These are phyloP conservation scores for Hsuehochloa calcarea DNA, from an alignment of 176 grass and related monocot genomes.

Conservation along the genomic window DNA sequence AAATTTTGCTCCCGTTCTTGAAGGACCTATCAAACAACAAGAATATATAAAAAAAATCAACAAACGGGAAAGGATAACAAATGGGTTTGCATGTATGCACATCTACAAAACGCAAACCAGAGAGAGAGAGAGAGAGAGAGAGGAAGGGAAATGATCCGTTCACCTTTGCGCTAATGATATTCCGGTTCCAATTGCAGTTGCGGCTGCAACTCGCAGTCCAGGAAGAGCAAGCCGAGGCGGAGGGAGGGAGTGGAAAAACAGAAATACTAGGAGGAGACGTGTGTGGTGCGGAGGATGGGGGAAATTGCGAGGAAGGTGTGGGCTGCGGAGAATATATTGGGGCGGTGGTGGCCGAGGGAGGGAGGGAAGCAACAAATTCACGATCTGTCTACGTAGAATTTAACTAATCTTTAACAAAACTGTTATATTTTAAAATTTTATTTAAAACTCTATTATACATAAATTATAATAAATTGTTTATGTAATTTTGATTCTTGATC, in stretches of 20 bases:
- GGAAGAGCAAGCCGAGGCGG: conserved; percentile 5
- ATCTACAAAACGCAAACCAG: not conserved
- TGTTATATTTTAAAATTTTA: too few relatives aligned
- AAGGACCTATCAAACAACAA: not conserved
- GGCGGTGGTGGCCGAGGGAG: not conserved
- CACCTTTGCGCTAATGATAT: conserved; percentile 15
- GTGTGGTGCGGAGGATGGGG: conserved; percentile 16
- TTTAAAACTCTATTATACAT: too few relatives aligned
- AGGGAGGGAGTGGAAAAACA: not conserved
- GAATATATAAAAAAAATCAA: conserved; percentile 52
- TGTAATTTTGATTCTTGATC: too few relatives aligned
- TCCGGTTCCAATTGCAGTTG: not conserved
- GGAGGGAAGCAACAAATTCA: conserved; percentile 26
- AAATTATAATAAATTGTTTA: too few relatives aligned
- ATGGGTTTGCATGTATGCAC: not conserved
- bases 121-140: not conserved
- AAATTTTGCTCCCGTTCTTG: not conserved
- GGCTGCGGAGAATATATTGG: conserved; percentile 40
- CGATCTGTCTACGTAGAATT: too few relatives aligned
- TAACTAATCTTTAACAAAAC: too few relatives aligned
- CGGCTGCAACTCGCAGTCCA: not conserved
- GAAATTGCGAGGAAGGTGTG: conserved; percentile 33
- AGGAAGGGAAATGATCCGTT: not conserved
- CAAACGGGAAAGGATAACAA: not conserved
- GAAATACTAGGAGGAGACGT: not conserved